Evolutionary conservation across 1,139 yeast species (phyloP).

Genomic region (Petasospora fabianii): DNA sequence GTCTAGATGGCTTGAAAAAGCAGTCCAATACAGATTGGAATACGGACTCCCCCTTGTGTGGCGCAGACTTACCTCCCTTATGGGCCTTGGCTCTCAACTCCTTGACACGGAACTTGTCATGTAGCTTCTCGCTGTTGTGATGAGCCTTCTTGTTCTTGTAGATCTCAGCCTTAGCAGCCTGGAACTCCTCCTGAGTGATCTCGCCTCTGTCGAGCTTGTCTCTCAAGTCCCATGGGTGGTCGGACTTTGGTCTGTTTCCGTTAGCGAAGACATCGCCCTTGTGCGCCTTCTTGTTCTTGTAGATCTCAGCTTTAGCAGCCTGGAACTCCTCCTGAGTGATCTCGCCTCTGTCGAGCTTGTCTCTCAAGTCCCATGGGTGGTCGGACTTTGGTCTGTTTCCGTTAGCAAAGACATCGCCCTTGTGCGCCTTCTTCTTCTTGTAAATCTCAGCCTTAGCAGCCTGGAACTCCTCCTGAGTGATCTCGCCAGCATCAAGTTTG

Average conservation of each 20-base stretch:
- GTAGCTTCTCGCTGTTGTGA: constrained; percentile 5
- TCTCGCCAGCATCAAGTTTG: constrained; percentile 4
- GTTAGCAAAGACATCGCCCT: background rate
- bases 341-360: constrained; percentile 4
- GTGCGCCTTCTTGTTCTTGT: constrained; percentile 1
- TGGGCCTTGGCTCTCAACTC: constrained; percentile 9
- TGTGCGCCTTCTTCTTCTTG: background rate
- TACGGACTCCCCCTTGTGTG: background rate
- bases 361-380: constrained; percentile 1
- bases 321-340: constrained; percentile 6
- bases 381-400: background rate
- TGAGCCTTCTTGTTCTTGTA: background rate
- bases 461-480: constrained; percentile 6
- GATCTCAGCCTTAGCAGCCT: constrained; percentile 1
- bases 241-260: background rate
- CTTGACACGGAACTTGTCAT: constrained; percentile 14
- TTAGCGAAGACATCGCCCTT: background rate
- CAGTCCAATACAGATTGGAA: constrained; percentile 2
- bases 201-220: constrained; percentile 4
- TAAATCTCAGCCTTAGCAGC: background rate
- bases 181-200: constrained; percentile 6
- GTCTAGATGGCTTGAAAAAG: constrained; percentile 7
- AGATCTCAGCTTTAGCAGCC: constrained; percentile 3
- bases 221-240: constrained; percentile 1
- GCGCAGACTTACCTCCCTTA: background rate